These are phyloP conservation scores for Apiosordaria backusii DNA, from an alignment of 495 filamentous ascomycete species.

Conservation along the genomic window DNA sequence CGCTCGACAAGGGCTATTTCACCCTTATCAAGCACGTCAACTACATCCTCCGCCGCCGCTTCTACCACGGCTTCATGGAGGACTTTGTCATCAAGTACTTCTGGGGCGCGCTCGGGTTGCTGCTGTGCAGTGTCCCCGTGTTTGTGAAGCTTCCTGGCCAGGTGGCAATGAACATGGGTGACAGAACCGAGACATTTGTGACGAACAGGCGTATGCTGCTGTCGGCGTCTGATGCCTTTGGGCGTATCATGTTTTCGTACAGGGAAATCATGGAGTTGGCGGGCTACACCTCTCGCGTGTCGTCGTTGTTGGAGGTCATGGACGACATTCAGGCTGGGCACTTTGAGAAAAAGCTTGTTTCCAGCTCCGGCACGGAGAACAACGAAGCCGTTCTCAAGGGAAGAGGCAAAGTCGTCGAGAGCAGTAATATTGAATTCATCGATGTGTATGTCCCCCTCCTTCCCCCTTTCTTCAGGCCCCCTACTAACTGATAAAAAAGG, in stretches of 20 bases:
- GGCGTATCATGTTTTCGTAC: slow-evolving; percentile 96
- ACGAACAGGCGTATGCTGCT: slow-evolving; percentile 90
- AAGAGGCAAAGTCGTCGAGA: slow-evolving; percentile 73
- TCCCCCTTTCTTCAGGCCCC: neutral
- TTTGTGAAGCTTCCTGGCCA: slow-evolving; percentile 87
- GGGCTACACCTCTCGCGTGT: slow-evolving; percentile 90
- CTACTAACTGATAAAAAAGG: slow-evolving; percentile 18
- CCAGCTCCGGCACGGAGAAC: slow-evolving; percentile 71
- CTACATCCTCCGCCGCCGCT: slow-evolving; percentile 78
- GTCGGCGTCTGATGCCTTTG: slow-evolving; percentile 91
- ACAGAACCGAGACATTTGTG: slow-evolving; percentile 92
- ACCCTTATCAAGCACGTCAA: slow-evolving; percentile 99
- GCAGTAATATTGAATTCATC: slow-evolving; percentile 78
- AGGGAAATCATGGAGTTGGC: slow-evolving; percentile 94
- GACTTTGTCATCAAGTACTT: slow-evolving; percentile 99
- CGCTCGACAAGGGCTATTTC: slow-evolving; percentile 96
- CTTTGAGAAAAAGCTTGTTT: slow-evolving; percentile 94
- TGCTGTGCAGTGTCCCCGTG: slow-evolving; percentile 93
- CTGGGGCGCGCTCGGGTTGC: slow-evolving; percentile 90
- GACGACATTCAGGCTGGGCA: slow-evolving; percentile 83
- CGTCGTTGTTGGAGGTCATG: slow-evolving; percentile 86
- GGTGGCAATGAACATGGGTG: slow-evolving; percentile 69
- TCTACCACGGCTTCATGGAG: slow-evolving; percentile 98
- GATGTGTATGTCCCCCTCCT: slow-evolving; percentile 54
- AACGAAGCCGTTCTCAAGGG: slow-evolving; percentile 76